phyloP scores from a whole-genome alignment of 148 eudicot species.

The Amaranthus hypochondriacus region DNA sequence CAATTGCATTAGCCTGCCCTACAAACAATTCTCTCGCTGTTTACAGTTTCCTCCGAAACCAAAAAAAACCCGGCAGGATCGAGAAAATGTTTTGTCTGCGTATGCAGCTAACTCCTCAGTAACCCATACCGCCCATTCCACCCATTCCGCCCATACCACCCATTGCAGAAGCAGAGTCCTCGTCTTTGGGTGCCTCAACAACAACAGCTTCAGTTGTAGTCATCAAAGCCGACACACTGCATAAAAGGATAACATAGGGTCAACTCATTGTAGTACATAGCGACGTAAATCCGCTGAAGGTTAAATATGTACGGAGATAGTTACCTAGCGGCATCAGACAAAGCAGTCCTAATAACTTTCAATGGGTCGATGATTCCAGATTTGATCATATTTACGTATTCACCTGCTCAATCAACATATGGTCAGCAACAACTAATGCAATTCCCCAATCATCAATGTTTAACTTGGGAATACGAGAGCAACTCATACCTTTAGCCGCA shows the following conservation, averaged over 20 bases:
- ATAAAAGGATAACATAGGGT: neutral
- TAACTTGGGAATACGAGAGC: neutral
- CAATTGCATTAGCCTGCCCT: slow-evolving; percentile 29
- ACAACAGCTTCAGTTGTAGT: slow-evolving; percentile 82
- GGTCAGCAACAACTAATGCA: neutral
- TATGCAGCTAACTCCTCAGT: neutral
- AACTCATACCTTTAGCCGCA: slow-evolving; percentile 72
- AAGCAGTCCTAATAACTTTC: slow-evolving; percentile 88
- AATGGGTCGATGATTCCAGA: slow-evolving; percentile 86
- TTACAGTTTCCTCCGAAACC: slow-evolving; percentile 20
- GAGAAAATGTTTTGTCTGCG: slow-evolving; percentile 30
- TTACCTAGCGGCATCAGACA: slow-evolving; percentile 87
- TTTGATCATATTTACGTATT: slow-evolving; percentile 86
- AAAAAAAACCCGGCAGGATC: slow-evolving; percentile 8
- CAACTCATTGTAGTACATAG: too few relatives aligned
- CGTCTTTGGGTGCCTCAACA: slow-evolving; percentile 63
- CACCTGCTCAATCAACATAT: slow-evolving; percentile 40
- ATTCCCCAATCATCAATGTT: neutral
- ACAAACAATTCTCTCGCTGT: slow-evolving; percentile 20
- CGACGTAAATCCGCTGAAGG: neutral
- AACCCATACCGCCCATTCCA: slow-evolving; percentile 46
- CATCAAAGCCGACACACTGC: slow-evolving; percentile 76
- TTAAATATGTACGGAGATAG: neutral
- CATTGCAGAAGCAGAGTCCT: slow-evolving; percentile 42
- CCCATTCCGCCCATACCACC: slow-evolving; percentile 37